A percentile compares a stretch with the other conserved stretches of the same genome.
Evolutionary conservation across 495 filamentous ascomycete genomes (phyloP).

Genomic region (Aspergillus saccharolyticus): DNA sequence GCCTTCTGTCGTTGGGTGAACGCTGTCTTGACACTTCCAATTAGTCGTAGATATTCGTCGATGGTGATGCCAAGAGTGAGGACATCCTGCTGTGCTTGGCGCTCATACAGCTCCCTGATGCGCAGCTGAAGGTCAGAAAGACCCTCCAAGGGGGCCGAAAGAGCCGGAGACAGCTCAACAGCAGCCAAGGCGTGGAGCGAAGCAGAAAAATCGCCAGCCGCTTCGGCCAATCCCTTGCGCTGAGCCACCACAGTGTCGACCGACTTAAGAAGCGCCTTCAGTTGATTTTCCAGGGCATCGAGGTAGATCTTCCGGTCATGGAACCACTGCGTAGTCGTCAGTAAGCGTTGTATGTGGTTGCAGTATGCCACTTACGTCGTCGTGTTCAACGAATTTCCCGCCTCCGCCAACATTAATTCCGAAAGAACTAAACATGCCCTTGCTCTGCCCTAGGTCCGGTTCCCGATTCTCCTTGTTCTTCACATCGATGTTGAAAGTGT

Average conservation of each 20-base stretch:
- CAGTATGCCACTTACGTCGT: constrained; percentile 64
- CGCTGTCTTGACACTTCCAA: constrained; percentile 85
- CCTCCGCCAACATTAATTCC: constrained; percentile 69
- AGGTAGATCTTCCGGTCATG: constrained; percentile 92
- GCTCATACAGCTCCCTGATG: constrained; percentile 90
- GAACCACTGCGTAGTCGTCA: constrained; percentile 65
- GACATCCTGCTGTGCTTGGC: constrained; percentile 95
- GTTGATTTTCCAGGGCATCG: constrained; percentile 89
- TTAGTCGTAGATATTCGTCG: constrained; percentile 95
- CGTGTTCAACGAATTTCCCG: constrained; percentile 92
- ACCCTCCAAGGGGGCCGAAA: constrained; percentile 82
- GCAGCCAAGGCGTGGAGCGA: constrained; percentile 85
- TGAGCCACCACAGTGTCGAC: constrained; percentile 89
- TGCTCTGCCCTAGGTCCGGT: constrained; percentile 78
- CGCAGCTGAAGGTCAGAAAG: constrained; percentile 89
- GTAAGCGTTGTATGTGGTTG: not conserved
- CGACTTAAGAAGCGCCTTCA: constrained; percentile 88
- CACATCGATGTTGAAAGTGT: constrained; percentile 89
- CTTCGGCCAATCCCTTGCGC: constrained; percentile 86
- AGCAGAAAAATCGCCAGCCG: constrained; percentile 84
- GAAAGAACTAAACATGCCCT: constrained; percentile 84
- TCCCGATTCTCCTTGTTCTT: constrained; percentile 96
- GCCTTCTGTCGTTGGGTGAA: constrained; percentile 92
- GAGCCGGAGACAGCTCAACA: constrained; percentile 82
- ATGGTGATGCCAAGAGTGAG: constrained; percentile 95